phyloP scores from a whole-genome alignment of 2,329 filamentous ascomycete genomes.

The Penicillium griseofulvum region DNA sequence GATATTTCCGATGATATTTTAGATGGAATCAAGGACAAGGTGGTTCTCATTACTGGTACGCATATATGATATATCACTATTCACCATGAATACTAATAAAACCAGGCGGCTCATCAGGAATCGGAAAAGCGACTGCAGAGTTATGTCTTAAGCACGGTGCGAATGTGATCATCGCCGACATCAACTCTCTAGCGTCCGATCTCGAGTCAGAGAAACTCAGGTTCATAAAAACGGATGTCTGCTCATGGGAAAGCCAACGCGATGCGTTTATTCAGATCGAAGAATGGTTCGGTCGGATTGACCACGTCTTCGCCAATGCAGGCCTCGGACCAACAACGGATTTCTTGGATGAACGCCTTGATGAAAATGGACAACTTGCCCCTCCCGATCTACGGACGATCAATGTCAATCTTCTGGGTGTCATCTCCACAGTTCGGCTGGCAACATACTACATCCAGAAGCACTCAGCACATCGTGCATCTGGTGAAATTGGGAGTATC shows the following conservation, averaged over 20 bases:
- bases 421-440: slow-evolving; percentile 51
- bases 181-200: slow-evolving; percentile 43
- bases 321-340: slow-evolving; percentile 51
- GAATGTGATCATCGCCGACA: slow-evolving; percentile 55
- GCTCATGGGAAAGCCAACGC: slow-evolving; percentile 51
- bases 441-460: slow-evolving; percentile 53
- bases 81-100: not conserved
- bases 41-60: slow-evolving; percentile 51
- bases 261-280: slow-evolving; percentile 53
- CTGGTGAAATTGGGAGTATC: slow-evolving; percentile 41
- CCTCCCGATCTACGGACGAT: slow-evolving; percentile 46
- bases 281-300: slow-evolving; percentile 43
- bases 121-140: slow-evolving; percentile 56
- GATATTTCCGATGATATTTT: not conserved
- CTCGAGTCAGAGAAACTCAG: slow-evolving; percentile 27
- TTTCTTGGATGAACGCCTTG: slow-evolving; percentile 49
- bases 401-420: slow-evolving; percentile 53
- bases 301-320: slow-evolving; percentile 56
- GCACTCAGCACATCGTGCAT: slow-evolving; percentile 42
- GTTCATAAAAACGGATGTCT: slow-evolving; percentile 51
- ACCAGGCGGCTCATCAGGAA: slow-evolving; percentile 58
- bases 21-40: not conserved
- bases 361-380: slow-evolving; percentile 50
- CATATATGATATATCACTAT: not conserved
- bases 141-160: slow-evolving; percentile 55